Conservation (phyloP, 1,139 yeast species). For the Saccharomycopsis crataegensis region DNA sequence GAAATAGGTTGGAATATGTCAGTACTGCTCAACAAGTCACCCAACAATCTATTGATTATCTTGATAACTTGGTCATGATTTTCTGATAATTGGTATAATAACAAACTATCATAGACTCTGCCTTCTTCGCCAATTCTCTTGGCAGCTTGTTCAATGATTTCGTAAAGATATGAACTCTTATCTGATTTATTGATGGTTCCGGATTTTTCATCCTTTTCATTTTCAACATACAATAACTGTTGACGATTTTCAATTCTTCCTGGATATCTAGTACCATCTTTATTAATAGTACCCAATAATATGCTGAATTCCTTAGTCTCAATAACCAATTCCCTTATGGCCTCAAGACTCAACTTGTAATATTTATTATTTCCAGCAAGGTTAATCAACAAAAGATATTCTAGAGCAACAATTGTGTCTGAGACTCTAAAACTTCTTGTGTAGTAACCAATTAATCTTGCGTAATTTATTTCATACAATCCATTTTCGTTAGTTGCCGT, state of each 20-base stretch:
- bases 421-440: constrained; percentile 76
- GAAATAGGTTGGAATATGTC: constrained; percentile 60
- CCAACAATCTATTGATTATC: constrained; percentile 67
- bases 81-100: constrained; percentile 80
- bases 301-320: constrained; percentile 80
- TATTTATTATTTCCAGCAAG: constrained; percentile 31
- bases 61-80: constrained; percentile 81
- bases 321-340: constrained; percentile 74
- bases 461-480: constrained; percentile 46
- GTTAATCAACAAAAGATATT: constrained; percentile 70
- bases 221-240: constrained; percentile 51
- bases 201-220: constrained; percentile 28
- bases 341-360: constrained; percentile 43
- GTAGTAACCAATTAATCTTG: constrained; percentile 58
- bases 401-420: constrained; percentile 88
- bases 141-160: constrained; percentile 82
- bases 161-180: constrained; percentile 37
- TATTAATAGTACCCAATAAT: constrained; percentile 71
- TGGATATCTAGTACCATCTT: constrained; percentile 70
- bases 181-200: not conserved
- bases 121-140: constrained; percentile 89
- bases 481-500: constrained; percentile 29
- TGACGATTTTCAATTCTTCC: constrained; percentile 83
- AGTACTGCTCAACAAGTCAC: constrained; percentile 69
- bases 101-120: constrained; percentile 74